phyloP scores from a whole-genome alignment of 139 green algal genomes.

The Spirogloea muscicola region DNA sequence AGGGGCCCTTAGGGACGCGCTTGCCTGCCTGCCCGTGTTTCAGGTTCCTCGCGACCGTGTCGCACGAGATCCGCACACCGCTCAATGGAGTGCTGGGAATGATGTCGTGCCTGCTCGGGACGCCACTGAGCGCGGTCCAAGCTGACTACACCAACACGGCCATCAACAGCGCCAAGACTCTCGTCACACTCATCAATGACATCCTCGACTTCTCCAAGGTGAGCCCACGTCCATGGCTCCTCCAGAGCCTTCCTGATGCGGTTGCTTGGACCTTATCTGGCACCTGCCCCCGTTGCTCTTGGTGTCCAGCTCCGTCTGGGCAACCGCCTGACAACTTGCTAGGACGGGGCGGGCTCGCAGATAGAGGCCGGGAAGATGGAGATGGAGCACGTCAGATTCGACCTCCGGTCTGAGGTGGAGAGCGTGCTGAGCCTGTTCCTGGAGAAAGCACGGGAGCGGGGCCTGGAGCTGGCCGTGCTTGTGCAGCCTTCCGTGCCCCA shows the following conservation, averaged over 20 bases:
- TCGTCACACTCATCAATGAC: conserved; percentile 84
- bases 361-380: conserved; percentile 32
- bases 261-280: no score
- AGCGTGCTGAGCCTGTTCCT: conserved; percentile 29
- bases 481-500: conserved; percentile 7
- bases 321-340: no score
- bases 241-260: no score
- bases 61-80: no score
- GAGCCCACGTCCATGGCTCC: no score
- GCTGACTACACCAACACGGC: conserved; percentile 81
- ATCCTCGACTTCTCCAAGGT: conserved; percentile 88
- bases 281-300: no score
- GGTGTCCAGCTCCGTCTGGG: no score
- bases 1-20: no score
- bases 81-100: conserved; percentile 86
- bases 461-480: conserved; percentile 24
- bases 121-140: conserved; percentile 62
- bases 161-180: conserved; percentile 65
- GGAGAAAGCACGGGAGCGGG: conserved; percentile 28
- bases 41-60: no score
- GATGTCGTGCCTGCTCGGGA: conserved; percentile 75
- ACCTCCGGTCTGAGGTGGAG: conserved; percentile 26
- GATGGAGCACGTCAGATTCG: conserved; percentile 5
- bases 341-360: no score
- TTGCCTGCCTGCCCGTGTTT: no score